A percentile compares a stretch with the other conserved stretches of the same genome.
Evolutionary conservation across 2,329 filamentous ascomycete species (phyloP).

Genomic region (Aspergillus puulaauensis): DNA sequence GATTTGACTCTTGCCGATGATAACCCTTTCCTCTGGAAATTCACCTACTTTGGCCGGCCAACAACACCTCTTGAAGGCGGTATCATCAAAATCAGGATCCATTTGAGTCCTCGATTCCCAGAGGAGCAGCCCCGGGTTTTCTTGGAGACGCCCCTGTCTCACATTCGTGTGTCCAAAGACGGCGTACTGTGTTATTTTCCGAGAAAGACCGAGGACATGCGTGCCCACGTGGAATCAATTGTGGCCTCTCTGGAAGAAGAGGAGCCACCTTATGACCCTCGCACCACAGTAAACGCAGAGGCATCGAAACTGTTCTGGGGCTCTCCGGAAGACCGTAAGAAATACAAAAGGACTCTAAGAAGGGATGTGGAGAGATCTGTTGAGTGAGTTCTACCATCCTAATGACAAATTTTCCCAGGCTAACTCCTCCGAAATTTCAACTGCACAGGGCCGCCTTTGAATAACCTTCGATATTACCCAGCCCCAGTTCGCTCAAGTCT

Average conservation of each 20-base stretch:
- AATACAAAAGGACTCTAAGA: constrained; percentile 78
- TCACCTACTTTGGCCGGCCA: constrained; percentile 87
- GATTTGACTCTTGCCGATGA: constrained; percentile 73
- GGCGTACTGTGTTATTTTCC: constrained; percentile 83
- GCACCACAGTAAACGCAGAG: constrained; percentile 82
- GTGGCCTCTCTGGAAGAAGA: constrained; percentile 84
- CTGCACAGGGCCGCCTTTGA: constrained; percentile 4
- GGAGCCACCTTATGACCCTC: constrained; percentile 81
- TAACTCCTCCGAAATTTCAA: neutral
- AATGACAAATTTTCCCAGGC: neutral
- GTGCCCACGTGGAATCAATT: constrained; percentile 79
- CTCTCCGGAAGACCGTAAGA: constrained; percentile 71
- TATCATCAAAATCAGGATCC: constrained; percentile 76
- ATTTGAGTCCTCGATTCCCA: constrained; percentile 81
- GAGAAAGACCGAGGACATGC: constrained; percentile 70
- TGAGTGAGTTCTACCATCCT: constrained; percentile 24
- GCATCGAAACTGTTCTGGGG: constrained; percentile 89
- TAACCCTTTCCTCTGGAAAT: constrained; percentile 85
- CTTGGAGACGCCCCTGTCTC: constrained; percentile 80
- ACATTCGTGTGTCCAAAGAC: constrained; percentile 78
- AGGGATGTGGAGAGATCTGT: constrained; percentile 63
- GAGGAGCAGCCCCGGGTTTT: constrained; percentile 81
- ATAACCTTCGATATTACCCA: neutral
- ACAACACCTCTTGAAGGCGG: constrained; percentile 94
- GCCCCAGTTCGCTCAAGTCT: neutral